Evolutionary conservation across 106 monocot species (phyloP).

Genomic region (Alisma plantagoaquatica): DNA sequence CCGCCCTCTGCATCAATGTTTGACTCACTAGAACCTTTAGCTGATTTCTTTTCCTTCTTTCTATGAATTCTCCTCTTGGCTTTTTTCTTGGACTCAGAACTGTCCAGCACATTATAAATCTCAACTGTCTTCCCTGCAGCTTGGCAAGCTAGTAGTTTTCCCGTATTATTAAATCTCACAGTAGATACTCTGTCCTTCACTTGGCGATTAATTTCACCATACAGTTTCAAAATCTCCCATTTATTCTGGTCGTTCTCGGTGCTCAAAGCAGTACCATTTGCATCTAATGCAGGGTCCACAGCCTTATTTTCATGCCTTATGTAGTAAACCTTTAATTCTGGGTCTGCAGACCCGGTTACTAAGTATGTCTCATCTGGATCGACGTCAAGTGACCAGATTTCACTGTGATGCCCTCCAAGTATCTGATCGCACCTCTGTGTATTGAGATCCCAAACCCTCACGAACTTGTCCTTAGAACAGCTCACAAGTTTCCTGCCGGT

Average conservation of each 20-base stretch:
- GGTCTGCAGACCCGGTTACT: constrained; percentile 75
- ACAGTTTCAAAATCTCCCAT: constrained; percentile 81
- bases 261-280: not conserved
- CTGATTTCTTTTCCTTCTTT: constrained; percentile 71
- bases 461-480: constrained; percentile 92
- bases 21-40: constrained; percentile 26
- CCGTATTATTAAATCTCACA: constrained; percentile 56
- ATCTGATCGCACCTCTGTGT: constrained; percentile 83
- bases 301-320: constrained; percentile 18
- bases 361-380: constrained; percentile 65
- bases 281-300: not conserved
- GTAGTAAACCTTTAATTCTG: constrained; percentile 60
- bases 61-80: constrained; percentile 68
- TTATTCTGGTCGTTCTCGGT: constrained; percentile 15
- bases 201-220: constrained; percentile 76
- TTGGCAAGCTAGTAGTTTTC: constrained; percentile 78
- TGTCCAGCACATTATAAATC: constrained; percentile 64
- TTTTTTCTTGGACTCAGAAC: constrained; percentile 47
- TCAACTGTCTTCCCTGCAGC: constrained; percentile 81
- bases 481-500: constrained; percentile 78
- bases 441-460: constrained; percentile 89
- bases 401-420: constrained; percentile 76
- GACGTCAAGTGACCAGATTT: constrained; percentile 87
- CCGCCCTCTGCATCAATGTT: constrained; percentile 20
- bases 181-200: constrained; percentile 52